phyloP scores from a whole-genome alignment of 108 stramenopile genomes.

The Nannochloropsis gaditana region DNA sequence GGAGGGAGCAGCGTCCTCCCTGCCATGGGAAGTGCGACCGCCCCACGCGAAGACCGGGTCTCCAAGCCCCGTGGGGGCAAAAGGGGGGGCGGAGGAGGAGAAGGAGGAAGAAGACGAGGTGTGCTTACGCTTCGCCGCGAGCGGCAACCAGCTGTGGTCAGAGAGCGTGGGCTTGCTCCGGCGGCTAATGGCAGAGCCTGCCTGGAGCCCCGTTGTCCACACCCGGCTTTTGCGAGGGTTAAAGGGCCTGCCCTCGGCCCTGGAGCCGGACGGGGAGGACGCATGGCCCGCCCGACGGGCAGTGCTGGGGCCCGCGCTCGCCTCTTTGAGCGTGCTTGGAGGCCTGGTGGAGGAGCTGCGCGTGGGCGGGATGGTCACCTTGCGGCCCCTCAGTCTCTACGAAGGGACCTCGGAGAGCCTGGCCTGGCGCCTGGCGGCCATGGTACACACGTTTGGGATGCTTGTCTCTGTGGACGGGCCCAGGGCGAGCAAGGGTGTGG shows the following conservation, averaged over 20 bases:
- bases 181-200: background rate
- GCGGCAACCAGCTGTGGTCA: constrained; percentile 9
- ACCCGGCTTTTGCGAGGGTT: background rate
- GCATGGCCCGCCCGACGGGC: background rate
- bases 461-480: background rate
- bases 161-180: background rate
- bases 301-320: background rate
- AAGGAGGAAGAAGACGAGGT: background rate
- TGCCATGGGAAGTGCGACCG: background rate
- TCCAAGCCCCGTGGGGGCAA: background rate
- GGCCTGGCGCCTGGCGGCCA: background rate
- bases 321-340: background rate
- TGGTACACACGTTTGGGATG: background rate
- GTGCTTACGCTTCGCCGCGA: background rate
- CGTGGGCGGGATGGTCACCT: background rate
- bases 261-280: background rate
- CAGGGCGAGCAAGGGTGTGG: background rate
- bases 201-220: background rate
- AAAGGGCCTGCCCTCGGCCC: background rate
- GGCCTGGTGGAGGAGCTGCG: background rate
- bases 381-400: background rate
- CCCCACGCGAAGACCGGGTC: background rate
- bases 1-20: background rate
- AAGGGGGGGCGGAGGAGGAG: background rate
- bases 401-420: background rate